Base-by-base conservation (phyloP, 2,329 filamentous ascomycete species). In the Hypomyces perniciosus region DNA sequence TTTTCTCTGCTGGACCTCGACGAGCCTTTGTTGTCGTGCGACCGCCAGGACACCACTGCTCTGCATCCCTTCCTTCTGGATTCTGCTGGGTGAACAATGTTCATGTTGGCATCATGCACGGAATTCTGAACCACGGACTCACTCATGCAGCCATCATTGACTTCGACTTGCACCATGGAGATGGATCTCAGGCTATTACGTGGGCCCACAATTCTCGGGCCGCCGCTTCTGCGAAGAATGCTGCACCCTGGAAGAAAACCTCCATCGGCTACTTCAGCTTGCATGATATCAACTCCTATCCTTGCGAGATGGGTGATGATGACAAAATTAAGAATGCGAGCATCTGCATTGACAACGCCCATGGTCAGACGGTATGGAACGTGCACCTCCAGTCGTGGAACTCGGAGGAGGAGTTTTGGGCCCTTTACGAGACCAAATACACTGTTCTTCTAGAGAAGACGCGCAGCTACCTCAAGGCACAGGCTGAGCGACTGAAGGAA, bases 1-100 rank as follows among this genome's bases (percentile, higher is more conserved):
- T 97, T 3, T 93, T 97, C 60, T 75, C 50, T 39, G 68, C 71
- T 2, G 79, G 82, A 4, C 84, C 86, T 26, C 83, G 79, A 42
- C 83, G 90, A 50, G 90, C 91, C 0, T 99, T 99, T 66, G 90
- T 97, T 45, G 91, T 87, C 29, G 87, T 97, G 45, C 84, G 93
- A 31, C 93, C 93, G 4, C 93, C 93, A 0, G 93, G 93, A 1
- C 93, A 99, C 65, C 93, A 99, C 65, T 99, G 93, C 69, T 96
- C 92, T 2, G 83, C 89, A 4, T 82, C 86, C 45, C 85, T 86
- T 60, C 93, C 93, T 0, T 96, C 92, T 2, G 93, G 93, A 0
- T 99, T 99, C 65, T 99, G 93, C 72, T 99, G 93, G 92, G 73
- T 99, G 46, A 99, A 99, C 68, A 99, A 99, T 64, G 90, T 99